Percentiles rank a stretch among this genome's conserved stretches.
These are phyloP conservation scores for Dryadomyces quercivorus DNA, from an alignment of 2,329 filamentous ascomycete species.

Conservation along the genomic window DNA sequence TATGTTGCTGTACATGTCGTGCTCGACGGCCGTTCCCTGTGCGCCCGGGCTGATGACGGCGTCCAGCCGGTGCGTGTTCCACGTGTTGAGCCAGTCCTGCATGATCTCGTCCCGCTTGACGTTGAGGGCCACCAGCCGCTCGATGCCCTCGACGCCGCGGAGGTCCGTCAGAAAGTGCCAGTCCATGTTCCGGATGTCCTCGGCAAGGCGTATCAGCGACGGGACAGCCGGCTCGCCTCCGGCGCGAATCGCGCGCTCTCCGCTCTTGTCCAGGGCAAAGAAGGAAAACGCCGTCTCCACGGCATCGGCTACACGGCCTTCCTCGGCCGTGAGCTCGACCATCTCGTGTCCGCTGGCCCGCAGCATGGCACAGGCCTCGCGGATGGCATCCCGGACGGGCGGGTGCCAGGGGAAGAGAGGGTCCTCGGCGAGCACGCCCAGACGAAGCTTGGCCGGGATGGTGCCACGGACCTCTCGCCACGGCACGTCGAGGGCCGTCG, in stretches of 20 bases:
- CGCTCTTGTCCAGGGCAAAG: not conserved
- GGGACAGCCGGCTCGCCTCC: not conserved
- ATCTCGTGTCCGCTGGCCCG: not conserved
- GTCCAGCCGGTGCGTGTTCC: not conserved
- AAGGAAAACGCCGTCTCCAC: not conserved
- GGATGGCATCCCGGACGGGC: not conserved
- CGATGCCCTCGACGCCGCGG: not conserved
- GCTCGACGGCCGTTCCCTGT: not conserved
- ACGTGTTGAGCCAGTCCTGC: not conserved
- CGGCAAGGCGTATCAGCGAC: not conserved
- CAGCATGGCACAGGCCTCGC: not conserved
- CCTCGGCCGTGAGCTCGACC: not conserved
- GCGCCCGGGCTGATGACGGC: not conserved
- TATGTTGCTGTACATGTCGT: not conserved
- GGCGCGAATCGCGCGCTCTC: not conserved
- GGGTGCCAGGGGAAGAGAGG: not conserved
- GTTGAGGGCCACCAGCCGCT: not conserved
- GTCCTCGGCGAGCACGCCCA: slow-evolving; percentile 1
- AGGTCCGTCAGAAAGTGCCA: not conserved
- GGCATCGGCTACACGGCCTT: not conserved
- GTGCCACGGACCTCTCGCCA: not conserved
- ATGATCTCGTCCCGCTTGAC: not conserved
- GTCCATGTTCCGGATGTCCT: not conserved
- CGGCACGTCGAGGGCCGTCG: not conserved
- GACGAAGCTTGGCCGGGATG: not conserved